Conservation (phyloP, 2,329 filamentous ascomycete genomes). For the Claviceps spartinae region DNA sequence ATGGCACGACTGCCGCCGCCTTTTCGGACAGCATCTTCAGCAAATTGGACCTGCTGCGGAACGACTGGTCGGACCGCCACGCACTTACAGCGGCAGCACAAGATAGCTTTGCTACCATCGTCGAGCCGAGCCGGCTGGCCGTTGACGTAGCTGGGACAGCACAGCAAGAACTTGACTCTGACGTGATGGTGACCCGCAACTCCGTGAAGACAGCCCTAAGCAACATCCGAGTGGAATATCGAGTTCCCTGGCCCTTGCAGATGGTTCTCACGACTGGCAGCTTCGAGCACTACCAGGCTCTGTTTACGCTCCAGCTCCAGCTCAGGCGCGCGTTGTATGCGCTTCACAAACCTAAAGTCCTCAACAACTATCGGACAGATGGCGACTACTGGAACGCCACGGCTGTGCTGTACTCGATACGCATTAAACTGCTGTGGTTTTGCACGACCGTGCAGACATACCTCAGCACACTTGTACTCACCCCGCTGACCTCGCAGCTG, state of each 20-base stretch:
- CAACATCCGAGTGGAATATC: constrained; percentile 52
- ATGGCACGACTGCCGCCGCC: constrained; percentile 52
- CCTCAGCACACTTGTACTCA: constrained; percentile 58
- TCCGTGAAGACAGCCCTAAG: constrained; percentile 47
- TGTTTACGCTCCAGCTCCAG: constrained; percentile 69
- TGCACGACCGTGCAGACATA: constrained; percentile 62
- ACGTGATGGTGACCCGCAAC: constrained; percentile 33
- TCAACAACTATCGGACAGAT: constrained; percentile 26
- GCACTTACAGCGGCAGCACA: constrained; percentile 66
- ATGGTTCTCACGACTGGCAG: constrained; percentile 61
- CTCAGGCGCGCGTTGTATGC: constrained; percentile 55
- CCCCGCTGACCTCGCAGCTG: constrained; percentile 44
- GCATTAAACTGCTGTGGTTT: constrained; percentile 66
- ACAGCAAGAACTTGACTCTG: constrained; percentile 26
- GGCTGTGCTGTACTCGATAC: constrained; percentile 43
- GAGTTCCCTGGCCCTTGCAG: constrained; percentile 49
- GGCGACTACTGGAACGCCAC: constrained; percentile 27
- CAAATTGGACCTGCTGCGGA: constrained; percentile 49
- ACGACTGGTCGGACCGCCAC: constrained; percentile 68
- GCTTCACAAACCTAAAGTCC: constrained; percentile 41
- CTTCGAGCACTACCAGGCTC: constrained; percentile 51
- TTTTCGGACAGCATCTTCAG: constrained; percentile 62
- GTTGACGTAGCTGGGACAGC: constrained; percentile 34
- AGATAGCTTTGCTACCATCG: constrained; percentile 47
- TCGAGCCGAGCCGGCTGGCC: constrained; percentile 50